Base-by-base conservation (phyloP, 495 filamentous ascomycete genomes). In the Hypoxylon lenormandii region DNA sequence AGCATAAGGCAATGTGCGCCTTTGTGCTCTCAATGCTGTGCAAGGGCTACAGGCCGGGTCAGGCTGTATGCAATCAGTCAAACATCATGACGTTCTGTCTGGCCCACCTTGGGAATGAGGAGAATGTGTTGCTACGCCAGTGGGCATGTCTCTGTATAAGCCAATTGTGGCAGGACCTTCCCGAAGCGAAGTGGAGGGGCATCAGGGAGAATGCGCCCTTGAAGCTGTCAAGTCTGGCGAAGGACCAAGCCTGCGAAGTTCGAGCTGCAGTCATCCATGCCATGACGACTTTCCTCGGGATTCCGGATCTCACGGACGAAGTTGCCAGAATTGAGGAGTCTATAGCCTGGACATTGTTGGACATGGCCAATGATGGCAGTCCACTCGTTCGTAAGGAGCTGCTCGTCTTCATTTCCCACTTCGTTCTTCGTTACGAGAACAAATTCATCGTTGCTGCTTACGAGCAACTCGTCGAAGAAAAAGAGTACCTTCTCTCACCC, bases 1-100 rank as follows among this genome's bases (percentile, higher is more conserved):
- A 97, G 76, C 96, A 99, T 78, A 91, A 94, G 73, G 94, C 96
- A 18, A 99, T 99, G 95, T 98, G 94, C 73, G 95, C 95, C 4
- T 99, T 99, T 72, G 96, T 99, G 58, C 85, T 98, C 36, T 90
- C 95, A 12, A 96, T 97, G 83, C 92, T 99, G 63, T 99, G 95
- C 85, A 94, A 94, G 69, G 91, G 89, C 36, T 97, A 94, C 74
- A 89, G 87, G 38, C 92, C 94, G 74, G 95, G 93, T 2, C 93
- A 97, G 76, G 88, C 90, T 37, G 92, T 97, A 7, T 97, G 94
- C 74, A 86, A 89, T 70, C 87, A 90, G 54, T 91, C 91, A 0
- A 92, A 94, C 48, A 87, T 97, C 43, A 93, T 98, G 80, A 88
- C 90, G 18, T 91, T 88, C 47, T 97, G 92, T 73, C 78, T 97